These are phyloP conservation scores for Colletotrichum horii DNA, from an alignment of 2,329 filamentous ascomycete species.

Conservation along the genomic window DNA sequence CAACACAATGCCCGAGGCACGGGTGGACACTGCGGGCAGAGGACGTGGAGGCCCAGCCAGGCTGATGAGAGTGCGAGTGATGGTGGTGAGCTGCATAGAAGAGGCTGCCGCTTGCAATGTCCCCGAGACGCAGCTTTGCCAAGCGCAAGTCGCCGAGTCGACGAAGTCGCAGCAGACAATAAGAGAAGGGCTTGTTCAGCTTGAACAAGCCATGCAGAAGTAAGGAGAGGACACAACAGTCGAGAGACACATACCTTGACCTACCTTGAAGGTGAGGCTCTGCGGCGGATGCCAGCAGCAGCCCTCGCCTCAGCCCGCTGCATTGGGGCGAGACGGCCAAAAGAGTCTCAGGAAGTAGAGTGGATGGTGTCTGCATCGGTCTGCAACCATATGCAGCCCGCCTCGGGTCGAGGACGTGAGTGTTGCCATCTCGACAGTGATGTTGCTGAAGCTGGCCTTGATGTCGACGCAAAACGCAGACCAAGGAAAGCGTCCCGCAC, in stretches of 20 bases:
- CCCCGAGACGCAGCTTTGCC: not conserved
- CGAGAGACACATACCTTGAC: constrained; percentile 19
- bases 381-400: not conserved
- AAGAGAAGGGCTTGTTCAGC: not conserved
- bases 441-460: constrained; percentile 18
- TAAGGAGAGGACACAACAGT: not conserved
- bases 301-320: not conserved
- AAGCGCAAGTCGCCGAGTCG: not conserved
- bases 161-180: not conserved
- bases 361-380: not conserved
- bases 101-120: not conserved
- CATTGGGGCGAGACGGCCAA: not conserved
- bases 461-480: constrained; percentile 22
- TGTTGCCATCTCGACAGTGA: constrained; percentile 5
- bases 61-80: constrained; percentile 7
- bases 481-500: constrained; percentile 21
- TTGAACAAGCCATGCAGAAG: not conserved
- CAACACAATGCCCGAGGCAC: not conserved
- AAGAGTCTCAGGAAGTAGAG: not conserved
- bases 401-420: not conserved
- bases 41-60: not conserved
- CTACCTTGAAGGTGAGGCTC: constrained; percentile 17
- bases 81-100: not conserved
- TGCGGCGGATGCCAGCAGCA: constrained; percentile 17
- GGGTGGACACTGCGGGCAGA: not conserved